Conservation (phyloP, 208 protist species). For the Trypanosoma grayi region DNA sequence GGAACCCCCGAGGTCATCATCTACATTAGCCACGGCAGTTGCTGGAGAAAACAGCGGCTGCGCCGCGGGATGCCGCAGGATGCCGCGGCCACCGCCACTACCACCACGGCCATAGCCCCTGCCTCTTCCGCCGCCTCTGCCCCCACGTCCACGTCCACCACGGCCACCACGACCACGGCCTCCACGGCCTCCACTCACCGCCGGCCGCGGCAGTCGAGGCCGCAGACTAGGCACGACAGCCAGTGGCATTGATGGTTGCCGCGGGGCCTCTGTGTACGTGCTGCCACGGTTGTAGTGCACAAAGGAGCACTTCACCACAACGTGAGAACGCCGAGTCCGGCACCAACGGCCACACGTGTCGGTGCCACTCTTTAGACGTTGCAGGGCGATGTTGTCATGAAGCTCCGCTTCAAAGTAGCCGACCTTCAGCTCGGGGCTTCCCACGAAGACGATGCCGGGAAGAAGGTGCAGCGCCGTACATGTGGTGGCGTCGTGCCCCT, state of each 20-base stretch:
- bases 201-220: conserved; percentile 28
- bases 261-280: conserved; percentile 58
- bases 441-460: conserved; percentile 67
- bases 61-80: too few relatives aligned
- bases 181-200: conserved; percentile 22
- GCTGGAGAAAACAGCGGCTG: background rate
- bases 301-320: conserved; percentile 66
- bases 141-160: conserved; percentile 14
- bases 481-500: conserved; percentile 29
- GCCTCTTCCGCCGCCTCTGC: conserved; percentile 5
- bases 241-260: conserved; percentile 38
- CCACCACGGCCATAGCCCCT: background rate
- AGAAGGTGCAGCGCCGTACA: conserved; percentile 64
- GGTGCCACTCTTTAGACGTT: conserved; percentile 37
- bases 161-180: conserved; percentile 14
- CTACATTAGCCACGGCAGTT: background rate
- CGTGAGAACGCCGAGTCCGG: conserved; percentile 45
- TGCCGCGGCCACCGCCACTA: background rate
- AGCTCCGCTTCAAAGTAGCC: conserved; percentile 79
- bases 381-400: conserved; percentile 60
- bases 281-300: conserved; percentile 64
- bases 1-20: background rate
- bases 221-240: conserved; percentile 57
- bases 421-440: conserved; percentile 42
- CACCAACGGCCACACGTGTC: conserved; percentile 73